Evolutionary conservation across 768 basidiomycete species (phyloP), one percentile per base, ranked within the genome.

Genomic region (Kondoa subrosea): DNA sequence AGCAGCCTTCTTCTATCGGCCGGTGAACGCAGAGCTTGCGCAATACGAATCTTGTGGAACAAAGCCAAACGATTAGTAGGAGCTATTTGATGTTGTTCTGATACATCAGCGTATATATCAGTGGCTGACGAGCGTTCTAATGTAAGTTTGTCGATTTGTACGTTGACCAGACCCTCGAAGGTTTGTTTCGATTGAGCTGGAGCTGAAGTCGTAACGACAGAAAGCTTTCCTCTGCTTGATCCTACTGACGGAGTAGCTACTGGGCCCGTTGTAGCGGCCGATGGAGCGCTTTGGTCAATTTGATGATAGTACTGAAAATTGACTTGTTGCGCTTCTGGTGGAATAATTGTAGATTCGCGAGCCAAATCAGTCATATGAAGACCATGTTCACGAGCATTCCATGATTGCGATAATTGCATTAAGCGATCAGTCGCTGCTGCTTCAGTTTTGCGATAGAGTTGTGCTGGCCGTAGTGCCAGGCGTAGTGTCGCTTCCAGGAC

Each of bases 1-100:
- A 92, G 82, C 56, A 96, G 82, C 75, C 90, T 87, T 77, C 87
- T 84, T 34, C 91, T 83, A 26, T 85, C 84, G 15, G 66, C 31
- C 0, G 62, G 2, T 0, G 66, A 40, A 1, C 21, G 33, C 56
- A 93, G 78, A 8, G 85, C 84, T 70, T 83, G 81, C n/a, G 87
- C 86, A 34, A 86, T 80, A 66, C 92, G 85, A 69, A 93, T 87
- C 65, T 87, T 86, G 77, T 87, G 89, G 70, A 93, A 80, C 4
- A 95, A 80, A 75, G 92, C 89, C 74, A 89, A 92, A 72, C 86
- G 87, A 76, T 92, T 90, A 34, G 85, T 82, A 26, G 87, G 84
- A 16, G 90, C 87, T 34, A 95, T 80, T 27, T 81, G 78, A 73
- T 88, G 81, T 27, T 78, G 77, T 72, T 87, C 84, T 71, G 88